These are phyloP conservation scores for Suaeda aralocaspica DNA, from an alignment of 148 eudicot genomes.

Conservation along the genomic window DNA sequence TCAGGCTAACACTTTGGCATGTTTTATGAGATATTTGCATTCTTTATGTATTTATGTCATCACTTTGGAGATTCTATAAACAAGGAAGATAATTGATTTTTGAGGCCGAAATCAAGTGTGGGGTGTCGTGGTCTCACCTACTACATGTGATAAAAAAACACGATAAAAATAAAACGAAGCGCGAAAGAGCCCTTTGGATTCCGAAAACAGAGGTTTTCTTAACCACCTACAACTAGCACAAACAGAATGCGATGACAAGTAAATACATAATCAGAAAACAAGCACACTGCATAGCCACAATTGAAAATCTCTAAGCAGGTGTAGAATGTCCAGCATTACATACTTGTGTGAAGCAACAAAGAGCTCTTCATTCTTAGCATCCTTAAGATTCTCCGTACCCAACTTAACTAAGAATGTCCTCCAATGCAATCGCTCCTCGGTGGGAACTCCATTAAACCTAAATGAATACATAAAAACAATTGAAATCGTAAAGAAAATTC, in stretches of 20 bases:
- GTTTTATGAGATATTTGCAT: too few species aligned
- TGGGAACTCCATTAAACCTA: conserved; percentile 96
- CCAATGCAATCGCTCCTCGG: conserved; percentile 98
- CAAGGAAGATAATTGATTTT: too few species aligned
- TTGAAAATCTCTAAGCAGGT: not conserved
- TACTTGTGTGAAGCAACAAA: conserved; percentile 98
- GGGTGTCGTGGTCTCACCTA: too few species aligned
- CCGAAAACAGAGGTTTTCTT: too few species aligned
- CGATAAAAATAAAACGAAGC: too few species aligned
- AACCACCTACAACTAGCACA: not conserved
- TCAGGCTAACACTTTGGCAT: too few species aligned
- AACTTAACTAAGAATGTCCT: conserved; percentile 89
- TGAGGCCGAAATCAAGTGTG: too few species aligned
- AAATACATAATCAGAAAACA: not conserved
- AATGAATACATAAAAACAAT: not conserved
- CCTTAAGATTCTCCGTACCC: conserved; percentile 92
- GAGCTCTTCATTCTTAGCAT: conserved; percentile 91
- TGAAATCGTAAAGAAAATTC: not conserved
- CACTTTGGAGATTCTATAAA: too few species aligned
- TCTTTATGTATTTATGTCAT: too few species aligned
- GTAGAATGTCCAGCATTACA: conserved; percentile 17
- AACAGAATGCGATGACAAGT: not conserved
- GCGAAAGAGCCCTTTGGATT: too few species aligned
- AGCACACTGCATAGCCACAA: not conserved
- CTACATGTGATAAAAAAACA: too few species aligned